Conservation (phyloP, 495 filamentous ascomycete genomes). For the Amniculicola lignicola region DNA sequence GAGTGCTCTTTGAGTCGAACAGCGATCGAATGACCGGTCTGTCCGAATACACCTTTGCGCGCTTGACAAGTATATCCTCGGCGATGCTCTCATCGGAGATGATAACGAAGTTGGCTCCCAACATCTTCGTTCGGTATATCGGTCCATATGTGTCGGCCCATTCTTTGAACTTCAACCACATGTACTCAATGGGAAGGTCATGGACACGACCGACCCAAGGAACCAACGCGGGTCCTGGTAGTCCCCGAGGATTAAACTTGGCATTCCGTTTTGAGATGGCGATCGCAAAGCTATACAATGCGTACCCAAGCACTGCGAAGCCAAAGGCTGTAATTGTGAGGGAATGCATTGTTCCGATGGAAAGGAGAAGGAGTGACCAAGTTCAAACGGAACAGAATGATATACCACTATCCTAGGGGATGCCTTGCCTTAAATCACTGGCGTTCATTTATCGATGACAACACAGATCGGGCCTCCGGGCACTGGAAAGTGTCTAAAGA, state of each 20-base stretch:
- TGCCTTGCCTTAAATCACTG: no score
- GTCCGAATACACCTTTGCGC: conserved; percentile 41
- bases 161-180: conserved; percentile 46
- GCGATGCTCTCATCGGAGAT: conserved; percentile 44
- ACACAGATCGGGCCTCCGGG: background rate
- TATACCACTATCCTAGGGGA: no score
- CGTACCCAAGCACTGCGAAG: conserved; percentile 32
- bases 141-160: conserved; percentile 46
- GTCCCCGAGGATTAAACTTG: conserved; percentile 31
- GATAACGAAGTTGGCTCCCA: conserved; percentile 35
- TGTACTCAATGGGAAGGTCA: conserved; percentile 36
- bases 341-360: conserved; percentile 28
- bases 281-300: conserved; percentile 27
- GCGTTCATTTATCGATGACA: conserved; percentile 1
- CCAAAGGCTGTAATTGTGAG: conserved; percentile 23
- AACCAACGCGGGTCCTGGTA: conserved; percentile 24
- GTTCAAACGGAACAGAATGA: background rate
- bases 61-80: conserved; percentile 43
- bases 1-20: conserved; percentile 36
- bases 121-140: conserved; percentile 40
- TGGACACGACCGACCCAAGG: conserved; percentile 34
- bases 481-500: background rate
- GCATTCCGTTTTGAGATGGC: conserved; percentile 29
- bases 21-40: conserved; percentile 38
- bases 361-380: background rate